Conservation (phyloP, 1,284 basidiomycete genomes). For the Malassezia nana region DNA sequence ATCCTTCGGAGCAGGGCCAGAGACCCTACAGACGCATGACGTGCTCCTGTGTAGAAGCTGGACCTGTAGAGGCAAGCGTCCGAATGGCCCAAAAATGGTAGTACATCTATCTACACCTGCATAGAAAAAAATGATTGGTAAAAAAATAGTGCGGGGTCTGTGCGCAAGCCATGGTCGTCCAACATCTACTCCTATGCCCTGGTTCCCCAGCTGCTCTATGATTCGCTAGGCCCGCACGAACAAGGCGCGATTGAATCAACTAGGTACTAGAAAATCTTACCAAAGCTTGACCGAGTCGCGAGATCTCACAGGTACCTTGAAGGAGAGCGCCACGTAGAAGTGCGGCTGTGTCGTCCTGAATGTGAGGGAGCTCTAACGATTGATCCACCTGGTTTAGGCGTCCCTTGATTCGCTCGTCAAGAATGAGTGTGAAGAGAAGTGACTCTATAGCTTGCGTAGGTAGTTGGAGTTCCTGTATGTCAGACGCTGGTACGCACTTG, state of each 20-base stretch:
- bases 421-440: conserved; percentile 79
- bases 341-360: conserved; percentile 62
- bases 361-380: conserved; percentile 69
- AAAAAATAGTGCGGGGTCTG: not conserved
- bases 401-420: conserved; percentile 89
- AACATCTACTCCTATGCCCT: not conserved
- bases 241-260: not conserved
- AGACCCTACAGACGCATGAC: not conserved
- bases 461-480: conserved; percentile 75
- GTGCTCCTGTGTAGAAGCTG: conserved; percentile 1
- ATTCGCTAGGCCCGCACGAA: not conserved
- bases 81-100: not conserved
- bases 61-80: not conserved
- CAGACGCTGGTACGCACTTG: conserved; percentile 50
- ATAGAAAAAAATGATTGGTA: not conserved
- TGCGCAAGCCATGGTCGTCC: not conserved
- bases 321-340: conserved; percentile 70
- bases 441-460: conserved; percentile 78
- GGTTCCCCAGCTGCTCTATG: not conserved
- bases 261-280: conserved; percentile 55
- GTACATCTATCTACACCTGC: not conserved
- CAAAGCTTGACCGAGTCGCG: conserved; percentile 61
- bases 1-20: not conserved
- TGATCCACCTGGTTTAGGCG: conserved; percentile 91
- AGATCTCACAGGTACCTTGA: conserved; percentile 68